phyloP scores from a whole-genome alignment of 768 basidiomycete genomes.

The Clitopilus passeckerianus region DNA sequence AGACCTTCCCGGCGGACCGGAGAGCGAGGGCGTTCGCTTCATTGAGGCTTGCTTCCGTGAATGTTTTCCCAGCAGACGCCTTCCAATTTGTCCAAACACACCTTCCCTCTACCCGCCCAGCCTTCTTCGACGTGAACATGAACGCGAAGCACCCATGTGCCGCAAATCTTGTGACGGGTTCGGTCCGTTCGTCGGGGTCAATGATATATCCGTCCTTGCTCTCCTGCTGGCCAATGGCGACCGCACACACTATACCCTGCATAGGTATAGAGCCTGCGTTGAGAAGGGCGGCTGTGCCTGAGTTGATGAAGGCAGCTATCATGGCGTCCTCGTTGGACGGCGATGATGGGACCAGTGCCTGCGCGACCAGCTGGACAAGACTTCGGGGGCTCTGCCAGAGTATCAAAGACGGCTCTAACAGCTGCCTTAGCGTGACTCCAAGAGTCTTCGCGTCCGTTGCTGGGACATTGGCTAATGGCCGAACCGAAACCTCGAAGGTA shows the following conservation, averaged over 20 bases:
- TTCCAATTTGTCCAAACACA: constrained; percentile 61
- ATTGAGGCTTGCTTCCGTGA: constrained; percentile 23
- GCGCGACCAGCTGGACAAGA: constrained; percentile 73
- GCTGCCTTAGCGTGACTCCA: constrained; percentile 45
- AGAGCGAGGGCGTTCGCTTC: constrained; percentile 47
- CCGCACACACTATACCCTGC: constrained; percentile 70
- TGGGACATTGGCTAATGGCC: constrained; percentile 66
- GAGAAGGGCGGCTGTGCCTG: constrained; percentile 61
- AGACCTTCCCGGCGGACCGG: constrained; percentile 40
- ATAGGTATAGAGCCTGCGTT: constrained; percentile 69
- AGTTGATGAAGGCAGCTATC: constrained; percentile 66
- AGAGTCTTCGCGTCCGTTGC: constrained; percentile 65
- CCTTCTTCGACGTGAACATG: constrained; percentile 32
- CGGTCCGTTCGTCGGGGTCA: constrained; percentile 47
- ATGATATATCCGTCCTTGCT: constrained; percentile 32
- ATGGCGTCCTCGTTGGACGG: constrained; percentile 25
- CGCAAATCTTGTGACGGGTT: constrained; percentile 15
- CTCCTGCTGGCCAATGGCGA: constrained; percentile 43
- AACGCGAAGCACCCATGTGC: constrained; percentile 71
- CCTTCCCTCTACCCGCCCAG: constrained; percentile 13
- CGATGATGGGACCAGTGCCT: constrained; percentile 37
- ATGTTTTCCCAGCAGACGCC: constrained; percentile 12
- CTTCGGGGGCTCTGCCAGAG: constrained; percentile 67
- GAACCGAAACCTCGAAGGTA: constrained; percentile 68
- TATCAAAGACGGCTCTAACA: constrained; percentile 59